Evolutionary conservation across 306 rosid genomes (phyloP).

Genomic region (Malus sylvestris): DNA sequence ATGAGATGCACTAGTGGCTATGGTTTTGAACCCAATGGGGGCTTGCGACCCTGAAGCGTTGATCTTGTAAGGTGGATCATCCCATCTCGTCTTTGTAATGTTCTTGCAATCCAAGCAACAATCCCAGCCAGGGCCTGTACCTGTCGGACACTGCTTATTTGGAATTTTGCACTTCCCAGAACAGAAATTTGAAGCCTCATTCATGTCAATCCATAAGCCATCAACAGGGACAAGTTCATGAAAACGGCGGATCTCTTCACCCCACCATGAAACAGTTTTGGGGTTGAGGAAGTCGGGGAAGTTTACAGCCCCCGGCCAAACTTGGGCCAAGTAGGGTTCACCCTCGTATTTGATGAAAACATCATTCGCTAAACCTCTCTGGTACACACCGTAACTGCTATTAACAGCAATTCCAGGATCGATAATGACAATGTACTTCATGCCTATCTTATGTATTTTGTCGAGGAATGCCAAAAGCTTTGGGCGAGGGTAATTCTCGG

Average conservation of each 20-base stretch:
- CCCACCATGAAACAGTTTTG: slow-evolving; percentile 87
- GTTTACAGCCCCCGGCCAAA: slow-evolving; percentile 96
- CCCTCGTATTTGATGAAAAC: slow-evolving; percentile 84
- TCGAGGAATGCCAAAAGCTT: slow-evolving; percentile 76
- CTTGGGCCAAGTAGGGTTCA: slow-evolving; percentile 88
- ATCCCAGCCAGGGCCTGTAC: slow-evolving; percentile 74
- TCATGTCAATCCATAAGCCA: slow-evolving; percentile 99
- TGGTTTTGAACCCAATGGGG: slow-evolving; percentile 81
- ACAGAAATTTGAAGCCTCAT: slow-evolving; percentile 84
- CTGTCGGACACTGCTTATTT: slow-evolving; percentile 56
- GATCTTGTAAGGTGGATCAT: slow-evolving; percentile 91
- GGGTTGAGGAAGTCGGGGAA: slow-evolving; percentile 95
- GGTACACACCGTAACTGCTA: slow-evolving; percentile 64
- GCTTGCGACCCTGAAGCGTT: slow-evolving; percentile 81
- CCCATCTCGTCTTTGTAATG: slow-evolving; percentile 83
- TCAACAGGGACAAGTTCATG: slow-evolving; percentile 93
- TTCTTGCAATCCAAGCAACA: slow-evolving; percentile 96
- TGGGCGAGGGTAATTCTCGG: slow-evolving; percentile 58
- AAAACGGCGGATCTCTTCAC: slow-evolving; percentile 78
- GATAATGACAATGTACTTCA: slow-evolving; percentile 80
- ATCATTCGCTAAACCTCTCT: slow-evolving; percentile 67
- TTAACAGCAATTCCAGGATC: slow-evolving; percentile 89
- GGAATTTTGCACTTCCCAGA: slow-evolving; percentile 84
- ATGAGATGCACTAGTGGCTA: slow-evolving; percentile 91
- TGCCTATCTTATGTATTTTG: slow-evolving; percentile 75